Base-by-base conservation (phyloP, 305 asterid genomes). In the Solanum chacoense region DNA sequence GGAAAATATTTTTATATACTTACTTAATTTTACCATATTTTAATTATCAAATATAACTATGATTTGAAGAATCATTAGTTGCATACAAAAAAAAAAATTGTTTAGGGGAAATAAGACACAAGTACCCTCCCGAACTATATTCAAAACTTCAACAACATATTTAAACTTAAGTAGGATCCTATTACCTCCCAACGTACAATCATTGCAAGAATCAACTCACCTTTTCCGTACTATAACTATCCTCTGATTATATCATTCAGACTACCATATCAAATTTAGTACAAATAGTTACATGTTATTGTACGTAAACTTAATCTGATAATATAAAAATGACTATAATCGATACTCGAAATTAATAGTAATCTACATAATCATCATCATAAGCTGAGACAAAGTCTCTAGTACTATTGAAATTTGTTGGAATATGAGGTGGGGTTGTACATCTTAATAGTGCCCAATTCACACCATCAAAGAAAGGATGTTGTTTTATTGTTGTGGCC, bases 381-480 rank as follows among this genome's bases (percentile, higher is more conserved):
- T 87, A 8, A 76, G 88, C 88, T 87, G 94, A 76, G 87, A 91
- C 92, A 65, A 87, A 28, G n/a, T 90, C 93, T 87, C 65, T 86
- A 38, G 26, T 36, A 38, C n/a, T 24, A 36, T 89, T 75, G 86
- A 85, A 89, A 18, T 94, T 87, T 78, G 34, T 89, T 10, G 98
- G 98, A 73, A 93, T 80, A 90, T 90, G 91, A 29, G 98, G 98
- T 32, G 98, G 98, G 36, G 88, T 90, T 29, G 93, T 92, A 88
- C 95, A 91, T 91, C 98, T 94, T 92, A 96, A 92, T 35, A 95
- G 91, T 89, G 98, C 96, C 97, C 98, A 96, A 89, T 96, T 95
- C 65, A 96, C 96, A 90, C 96, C 94, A 86, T 90, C 89, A 90
- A 96, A 96, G 91, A 95, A 96, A 0, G 95, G 90, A 63, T 94